Percentiles rank a stretch among this genome's conserved stretches.
These are phyloP conservation scores for Jaminaea rosea DNA, from an alignment of 1,284 basidiomycete genomes.

Conservation along the genomic window DNA sequence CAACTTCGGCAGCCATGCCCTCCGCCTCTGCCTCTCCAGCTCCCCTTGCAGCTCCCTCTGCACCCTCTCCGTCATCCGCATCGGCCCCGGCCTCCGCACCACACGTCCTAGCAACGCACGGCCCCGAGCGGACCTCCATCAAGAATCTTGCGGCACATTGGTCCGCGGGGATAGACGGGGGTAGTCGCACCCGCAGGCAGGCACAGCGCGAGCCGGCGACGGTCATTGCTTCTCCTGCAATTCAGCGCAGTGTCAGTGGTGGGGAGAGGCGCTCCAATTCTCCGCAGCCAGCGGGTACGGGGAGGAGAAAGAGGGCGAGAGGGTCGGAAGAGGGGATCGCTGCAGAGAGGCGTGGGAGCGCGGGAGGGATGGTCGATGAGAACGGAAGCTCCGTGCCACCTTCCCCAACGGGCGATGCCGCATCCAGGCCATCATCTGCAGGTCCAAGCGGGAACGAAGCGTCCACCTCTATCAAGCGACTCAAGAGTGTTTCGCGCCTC, in stretches of 20 bases:
- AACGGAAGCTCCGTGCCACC: not conserved
- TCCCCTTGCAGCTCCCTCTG: slow-evolving; percentile 1
- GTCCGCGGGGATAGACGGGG: slow-evolving; percentile 36
- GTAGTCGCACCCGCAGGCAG: slow-evolving; percentile 32
- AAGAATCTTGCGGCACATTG: slow-evolving; percentile 44
- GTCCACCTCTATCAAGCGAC: no score
- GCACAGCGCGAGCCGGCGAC: slow-evolving; percentile 23
- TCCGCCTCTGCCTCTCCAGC: not conserved
- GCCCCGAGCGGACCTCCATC: slow-evolving; percentile 40
- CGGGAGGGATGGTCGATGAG: not conserved
- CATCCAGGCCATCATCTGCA: no score
- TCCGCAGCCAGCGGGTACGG: not conserved
- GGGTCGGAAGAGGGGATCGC: no score
- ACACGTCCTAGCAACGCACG: slow-evolving; percentile 36
- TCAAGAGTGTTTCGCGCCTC: no score
- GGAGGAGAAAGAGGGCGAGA: not conserved
- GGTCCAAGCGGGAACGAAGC: no score
- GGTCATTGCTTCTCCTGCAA: slow-evolving; percentile 2
- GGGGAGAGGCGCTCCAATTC: no score
- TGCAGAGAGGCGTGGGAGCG: not conserved
- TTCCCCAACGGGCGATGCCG: not conserved
- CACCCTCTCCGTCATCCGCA: slow-evolving; percentile 8
- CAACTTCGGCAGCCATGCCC: not conserved
- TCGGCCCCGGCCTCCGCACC: slow-evolving; percentile 9
- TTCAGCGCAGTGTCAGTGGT: not conserved